A percentile compares a stretch with the other conserved stretches of the same genome.
phyloP scores from a whole-genome alignment of 352 stramenopile genomes.

The Pythium volutum region DNA sequence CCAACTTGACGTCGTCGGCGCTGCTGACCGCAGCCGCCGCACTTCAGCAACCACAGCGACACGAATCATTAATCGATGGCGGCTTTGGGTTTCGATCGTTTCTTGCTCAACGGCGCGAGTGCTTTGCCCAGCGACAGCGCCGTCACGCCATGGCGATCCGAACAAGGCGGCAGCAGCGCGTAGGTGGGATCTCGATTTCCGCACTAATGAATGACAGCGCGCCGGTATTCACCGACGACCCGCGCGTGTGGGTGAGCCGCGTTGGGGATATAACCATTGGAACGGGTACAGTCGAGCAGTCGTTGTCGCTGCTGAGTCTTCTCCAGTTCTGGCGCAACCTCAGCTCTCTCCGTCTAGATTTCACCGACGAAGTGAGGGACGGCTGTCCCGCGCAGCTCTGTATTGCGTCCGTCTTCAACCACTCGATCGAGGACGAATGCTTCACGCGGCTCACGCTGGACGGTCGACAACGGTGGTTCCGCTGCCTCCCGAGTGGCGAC shows the following conservation, averaged over 20 bases:
- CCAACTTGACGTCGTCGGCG: neutral
- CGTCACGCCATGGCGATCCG: neutral
- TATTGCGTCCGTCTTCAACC: slow-evolving; percentile 10
- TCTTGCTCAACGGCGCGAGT: slow-evolving; percentile 5
- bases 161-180: neutral
- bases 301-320: neutral
- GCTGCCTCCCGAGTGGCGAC: slow-evolving; percentile 5
- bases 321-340: slow-evolving; percentile 16
- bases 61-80: neutral
- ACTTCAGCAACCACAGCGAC: neutral
- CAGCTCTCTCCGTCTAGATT: slow-evolving; percentile 5
- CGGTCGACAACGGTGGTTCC: slow-evolving; percentile 11
- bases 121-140: neutral
- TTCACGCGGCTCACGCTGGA: slow-evolving; percentile 9
- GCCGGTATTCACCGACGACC: neutral
- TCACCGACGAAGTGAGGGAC: neutral
- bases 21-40: neutral
- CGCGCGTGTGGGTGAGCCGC: slow-evolving; percentile 8
- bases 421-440: neutral
- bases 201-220: neutral
- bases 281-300: neutral
- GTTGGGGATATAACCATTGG: slow-evolving; percentile 4
- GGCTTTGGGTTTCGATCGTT: slow-evolving; percentile 7
- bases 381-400: neutral
- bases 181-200: neutral